phyloP scores from a whole-genome alignment of 1,284 basidiomycete genomes.

The Amylostereum areolatum region DNA sequence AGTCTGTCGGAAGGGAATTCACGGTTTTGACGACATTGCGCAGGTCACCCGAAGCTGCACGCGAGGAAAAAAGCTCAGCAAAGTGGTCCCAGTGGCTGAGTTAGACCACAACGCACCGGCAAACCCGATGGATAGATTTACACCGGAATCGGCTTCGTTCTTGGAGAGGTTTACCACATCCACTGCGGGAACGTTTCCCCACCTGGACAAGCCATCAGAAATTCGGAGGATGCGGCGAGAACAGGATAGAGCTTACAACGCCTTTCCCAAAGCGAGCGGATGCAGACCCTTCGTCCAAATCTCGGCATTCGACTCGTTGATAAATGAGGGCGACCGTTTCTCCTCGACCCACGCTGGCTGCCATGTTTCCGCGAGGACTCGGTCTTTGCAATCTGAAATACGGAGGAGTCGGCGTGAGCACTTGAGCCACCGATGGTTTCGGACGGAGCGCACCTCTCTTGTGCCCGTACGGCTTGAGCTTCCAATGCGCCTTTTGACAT shows the following conservation, averaged over 20 bases:
- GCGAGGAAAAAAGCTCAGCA: not conserved
- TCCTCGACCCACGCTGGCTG: conserved; percentile 21
- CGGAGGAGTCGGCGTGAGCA: too few relatives aligned
- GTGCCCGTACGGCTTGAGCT: too few relatives aligned
- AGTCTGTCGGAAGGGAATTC: conserved; percentile 29
- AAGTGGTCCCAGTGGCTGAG: not conserved
- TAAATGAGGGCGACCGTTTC: conserved; percentile 15
- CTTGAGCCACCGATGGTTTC: too few relatives aligned
- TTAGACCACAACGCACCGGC: conserved; percentile 6
- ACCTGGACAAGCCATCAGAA: conserved; percentile 15
- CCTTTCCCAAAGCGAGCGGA: conserved; percentile 8
- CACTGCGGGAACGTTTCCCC: conserved; percentile 27
- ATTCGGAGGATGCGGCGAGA: not conserved
- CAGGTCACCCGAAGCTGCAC: conserved; percentile 34
- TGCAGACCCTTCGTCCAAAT: too few relatives aligned
- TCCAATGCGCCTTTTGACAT: conserved; percentile 22
- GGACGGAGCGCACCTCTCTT: too few relatives aligned
- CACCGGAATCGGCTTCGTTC: conserved; percentile 18
- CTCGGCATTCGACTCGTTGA: too few relatives aligned
- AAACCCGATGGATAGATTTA: conserved; percentile 19
- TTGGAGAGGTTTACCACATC: conserved; percentile 23
- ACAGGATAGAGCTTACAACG: conserved; percentile 13
- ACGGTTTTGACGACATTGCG: conserved; percentile 29
- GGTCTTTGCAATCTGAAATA: conserved; percentile 16
- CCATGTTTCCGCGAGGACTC: conserved; percentile 20